Evolutionary conservation across 352 stramenopile species (phyloP), one percentile per base, ranked within the genome.

Genomic region (Aphanomyces euteiches): DNA sequence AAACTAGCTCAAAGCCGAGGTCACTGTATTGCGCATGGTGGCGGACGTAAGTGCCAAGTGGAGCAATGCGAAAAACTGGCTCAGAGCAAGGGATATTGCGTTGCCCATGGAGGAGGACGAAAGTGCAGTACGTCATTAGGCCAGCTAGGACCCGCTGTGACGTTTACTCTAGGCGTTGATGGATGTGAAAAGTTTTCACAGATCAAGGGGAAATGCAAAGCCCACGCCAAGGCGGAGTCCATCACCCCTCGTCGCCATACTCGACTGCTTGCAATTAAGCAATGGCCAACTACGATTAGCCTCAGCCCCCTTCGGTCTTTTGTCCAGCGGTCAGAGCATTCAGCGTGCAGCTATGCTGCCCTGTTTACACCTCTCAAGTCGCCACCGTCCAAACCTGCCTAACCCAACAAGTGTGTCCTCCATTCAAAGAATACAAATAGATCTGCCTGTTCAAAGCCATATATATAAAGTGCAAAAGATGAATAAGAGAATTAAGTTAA

Each of bases 201-300:
- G 69, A 85, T 94, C 67, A 91, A 91, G 47, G 86, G 86, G 28
- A 85, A 85, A 21, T 94, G 86, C 77, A 94, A 94, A 78, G 88
- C 82, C 40, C 86, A 94, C 75, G 90, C 84, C 7, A 94, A 94
- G 54, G 8, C 64, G 0, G 38, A 43, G 40, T 5, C 10, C 60
- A 17, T 41, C 60, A 36, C 28, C 28, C 28, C 28, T 13, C 60
- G 47, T 43, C 60, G 47, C 36, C 43, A 58, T 34, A 57, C 7
- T 13, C 5, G 28, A 67, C 43, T n/a, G 17, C 43, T 50, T n/a
- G 10, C 43, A 12, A 12, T n/a, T n/a, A 12, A 50, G 17, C 43
- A n/a, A 47, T 48, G 12, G 47, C 28, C 64, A 17, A 8, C 17
- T 7, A 48, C 7, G 19, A 70, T 70, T 8, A 70, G 64, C 34